Evolutionary conservation across 2,329 filamentous ascomycete species (phyloP).

Genomic region (Apiospora arundinis): DNA sequence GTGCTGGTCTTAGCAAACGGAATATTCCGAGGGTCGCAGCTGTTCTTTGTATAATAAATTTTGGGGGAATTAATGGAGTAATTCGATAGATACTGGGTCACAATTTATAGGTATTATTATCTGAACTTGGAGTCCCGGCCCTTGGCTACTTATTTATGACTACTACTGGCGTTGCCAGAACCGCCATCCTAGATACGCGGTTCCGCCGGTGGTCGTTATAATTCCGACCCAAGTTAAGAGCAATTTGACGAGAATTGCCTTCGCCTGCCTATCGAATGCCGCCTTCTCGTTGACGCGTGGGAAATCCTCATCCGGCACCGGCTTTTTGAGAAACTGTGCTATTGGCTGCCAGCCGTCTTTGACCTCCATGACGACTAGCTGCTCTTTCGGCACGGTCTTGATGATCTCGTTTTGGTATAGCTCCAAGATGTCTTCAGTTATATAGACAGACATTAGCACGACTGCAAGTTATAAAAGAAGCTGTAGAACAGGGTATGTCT

Average conservation of each 20-base stretch:
- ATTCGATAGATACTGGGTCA: not conserved
- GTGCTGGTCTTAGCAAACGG: not conserved
- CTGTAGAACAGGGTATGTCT: not conserved
- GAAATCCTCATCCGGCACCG: conserved; percentile 28
- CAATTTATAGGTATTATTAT: not conserved
- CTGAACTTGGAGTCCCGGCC: not conserved
- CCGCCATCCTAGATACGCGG: not conserved
- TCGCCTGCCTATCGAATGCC: conserved; percentile 3
- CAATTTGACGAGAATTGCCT: not conserved
- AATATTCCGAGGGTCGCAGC: not conserved
- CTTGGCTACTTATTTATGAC: not conserved
- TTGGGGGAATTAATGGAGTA: not conserved
- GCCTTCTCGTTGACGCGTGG: conserved; percentile 27
- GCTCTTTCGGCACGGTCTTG: not conserved
- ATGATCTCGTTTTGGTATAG: conserved; percentile 13
- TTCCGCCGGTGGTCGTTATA: not conserved
- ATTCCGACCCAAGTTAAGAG: conserved; percentile 2
- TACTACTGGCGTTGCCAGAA: not conserved
- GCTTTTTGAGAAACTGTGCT: conserved; percentile 32
- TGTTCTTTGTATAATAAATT: not conserved
- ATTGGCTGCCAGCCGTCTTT: conserved; percentile 34
- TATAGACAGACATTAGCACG: not conserved
- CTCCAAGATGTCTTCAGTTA: conserved; percentile 2
- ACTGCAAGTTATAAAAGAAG: not conserved
- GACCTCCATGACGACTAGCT: conserved; percentile 24